Evolutionary conservation across 768 basidiomycete genomes (phyloP).

Genomic region (Mycena latifolia): DNA sequence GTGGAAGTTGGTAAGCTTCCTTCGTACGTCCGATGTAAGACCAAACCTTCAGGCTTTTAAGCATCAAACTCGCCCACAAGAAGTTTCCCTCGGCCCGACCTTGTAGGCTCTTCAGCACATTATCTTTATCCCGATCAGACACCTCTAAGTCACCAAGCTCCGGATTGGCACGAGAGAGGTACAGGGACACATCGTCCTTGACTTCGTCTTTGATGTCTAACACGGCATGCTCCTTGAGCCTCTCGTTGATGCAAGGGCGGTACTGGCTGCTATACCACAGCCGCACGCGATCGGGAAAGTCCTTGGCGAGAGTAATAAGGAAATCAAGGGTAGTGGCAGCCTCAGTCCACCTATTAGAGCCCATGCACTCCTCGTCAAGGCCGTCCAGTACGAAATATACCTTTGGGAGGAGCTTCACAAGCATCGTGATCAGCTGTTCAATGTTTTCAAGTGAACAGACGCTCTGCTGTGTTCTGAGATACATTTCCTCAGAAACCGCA

Average conservation of each 20-base stretch:
- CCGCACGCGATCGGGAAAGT: constrained; percentile 34
- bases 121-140: background rate
- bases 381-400: constrained; percentile 44
- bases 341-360: constrained; percentile 33
- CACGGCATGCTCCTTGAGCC: constrained; percentile 20
- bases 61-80: constrained; percentile 21
- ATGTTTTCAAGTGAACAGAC: constrained; percentile 27
- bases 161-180: constrained; percentile 24
- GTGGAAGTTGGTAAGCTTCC: too few species aligned
- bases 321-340: constrained; percentile 31
- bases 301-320: constrained; percentile 30
- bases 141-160: constrained; percentile 19
- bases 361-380: constrained; percentile 41
- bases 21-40: background rate
- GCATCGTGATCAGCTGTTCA: constrained; percentile 32
- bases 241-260: constrained; percentile 29
- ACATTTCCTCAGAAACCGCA: constrained; percentile 20
- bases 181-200: constrained; percentile 34
- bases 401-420: constrained; percentile 27
- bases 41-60: constrained; percentile 6
- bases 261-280: constrained; percentile 43
- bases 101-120: constrained; percentile 16
- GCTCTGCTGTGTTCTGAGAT: constrained; percentile 14
- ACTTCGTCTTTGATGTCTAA: constrained; percentile 31
- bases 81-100: constrained; percentile 40